Conservation (phyloP, 257 asterid species). For the Solanum verrucosum region DNA sequence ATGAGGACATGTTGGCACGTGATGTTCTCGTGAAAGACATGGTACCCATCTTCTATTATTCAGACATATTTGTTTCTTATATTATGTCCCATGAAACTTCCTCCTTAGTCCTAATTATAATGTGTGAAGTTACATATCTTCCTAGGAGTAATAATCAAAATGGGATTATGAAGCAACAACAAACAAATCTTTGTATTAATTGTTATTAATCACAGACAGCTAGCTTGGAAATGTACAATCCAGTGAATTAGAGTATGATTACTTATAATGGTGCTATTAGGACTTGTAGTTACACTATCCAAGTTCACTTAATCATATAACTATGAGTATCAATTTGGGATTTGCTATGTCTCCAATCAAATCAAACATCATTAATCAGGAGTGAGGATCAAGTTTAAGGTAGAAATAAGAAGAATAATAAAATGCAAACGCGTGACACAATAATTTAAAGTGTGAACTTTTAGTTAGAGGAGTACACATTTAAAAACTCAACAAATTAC, state of each 20-base stretch:
- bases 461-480: background rate
- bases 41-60: conserved; percentile 4
- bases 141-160: background rate
- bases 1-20: conserved; percentile 3
- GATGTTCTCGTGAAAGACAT: background rate
- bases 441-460: background rate
- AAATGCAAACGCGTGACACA: background rate
- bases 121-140: background rate
- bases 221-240: background rate
- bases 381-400: background rate
- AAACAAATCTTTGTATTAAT: background rate
- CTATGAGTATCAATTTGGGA: background rate
- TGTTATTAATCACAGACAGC: background rate
- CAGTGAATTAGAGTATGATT: background rate
- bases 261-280: background rate
- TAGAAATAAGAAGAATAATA: background rate
- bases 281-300: background rate
- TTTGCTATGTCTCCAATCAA: background rate
- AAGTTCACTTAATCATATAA: background rate
- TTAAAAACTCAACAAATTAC: background rate
- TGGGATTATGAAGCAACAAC: background rate
- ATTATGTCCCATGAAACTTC: background rate
- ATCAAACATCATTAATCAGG: background rate
- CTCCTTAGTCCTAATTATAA: background rate
- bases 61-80: background rate